Percentiles rank a stretch among this genome's conserved stretches.
These are phyloP conservation scores for Lepidium sativum DNA, from an alignment of 345 rosid species.

Conservation along the genomic window DNA sequence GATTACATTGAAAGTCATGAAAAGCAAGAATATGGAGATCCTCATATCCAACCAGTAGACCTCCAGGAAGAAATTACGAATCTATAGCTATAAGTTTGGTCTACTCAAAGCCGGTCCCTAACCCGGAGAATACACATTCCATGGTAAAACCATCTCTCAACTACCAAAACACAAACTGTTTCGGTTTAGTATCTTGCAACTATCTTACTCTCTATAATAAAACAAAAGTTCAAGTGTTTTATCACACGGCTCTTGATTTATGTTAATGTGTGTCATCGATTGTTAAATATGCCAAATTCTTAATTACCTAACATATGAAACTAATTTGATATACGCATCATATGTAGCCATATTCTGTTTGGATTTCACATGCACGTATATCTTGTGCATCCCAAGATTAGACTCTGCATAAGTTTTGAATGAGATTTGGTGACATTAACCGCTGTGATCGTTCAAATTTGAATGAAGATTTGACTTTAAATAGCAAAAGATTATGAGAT, in stretches of 20 bases:
- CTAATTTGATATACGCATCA: too few species aligned
- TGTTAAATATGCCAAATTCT: background rate
- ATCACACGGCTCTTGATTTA: background rate
- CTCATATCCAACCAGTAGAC: conserved; percentile 39
- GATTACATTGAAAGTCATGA: conserved; percentile 57
- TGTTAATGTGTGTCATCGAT: background rate
- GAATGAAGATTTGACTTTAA: background rate
- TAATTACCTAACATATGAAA: too few species aligned
- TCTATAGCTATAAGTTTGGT: conserved; percentile 36
- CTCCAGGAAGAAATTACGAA: conserved; percentile 38
- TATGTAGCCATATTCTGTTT: conserved; percentile 70
- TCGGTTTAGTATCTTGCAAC: background rate
- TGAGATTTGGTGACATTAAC: background rate
- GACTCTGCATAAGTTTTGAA: conserved; percentile 20
- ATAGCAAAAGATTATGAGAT: background rate
- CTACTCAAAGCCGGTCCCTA: conserved; percentile 33
- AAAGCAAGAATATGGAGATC: conserved; percentile 50
- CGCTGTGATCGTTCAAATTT: background rate
- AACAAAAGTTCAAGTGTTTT: background rate
- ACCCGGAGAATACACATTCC: conserved; percentile 2
- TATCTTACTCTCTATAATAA: background rate
- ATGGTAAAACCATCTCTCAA: conserved; percentile 38
- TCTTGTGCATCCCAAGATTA: conserved; percentile 79
- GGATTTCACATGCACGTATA: conserved; percentile 87
- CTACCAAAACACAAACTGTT: background rate